Percentiles rank a stretch among this genome's conserved stretches.
phyloP scores from a whole-genome alignment of 345 rosid species.

The Eucalyptus albens region DNA sequence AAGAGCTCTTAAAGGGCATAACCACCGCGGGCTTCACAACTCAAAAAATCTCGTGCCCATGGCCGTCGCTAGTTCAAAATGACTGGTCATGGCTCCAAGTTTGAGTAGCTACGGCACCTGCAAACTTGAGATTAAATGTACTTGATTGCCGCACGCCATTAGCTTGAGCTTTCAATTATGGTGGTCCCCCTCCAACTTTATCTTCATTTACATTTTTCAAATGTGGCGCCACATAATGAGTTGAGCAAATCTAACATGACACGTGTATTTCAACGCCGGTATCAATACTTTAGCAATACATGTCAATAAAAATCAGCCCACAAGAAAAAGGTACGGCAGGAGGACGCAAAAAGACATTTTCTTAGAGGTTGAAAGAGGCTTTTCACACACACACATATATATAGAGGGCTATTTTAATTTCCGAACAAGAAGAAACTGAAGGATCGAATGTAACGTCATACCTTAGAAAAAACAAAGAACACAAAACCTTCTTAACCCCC shows the following conservation, averaged over 20 bases:
- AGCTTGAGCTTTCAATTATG: neutral
- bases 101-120: neutral
- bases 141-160: neutral
- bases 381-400: neutral
- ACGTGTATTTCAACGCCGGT: neutral
- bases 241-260: neutral
- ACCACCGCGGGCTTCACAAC: neutral
- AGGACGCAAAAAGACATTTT: neutral
- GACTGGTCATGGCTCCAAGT: neutral
- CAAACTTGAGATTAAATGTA: neutral
- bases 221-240: neutral
- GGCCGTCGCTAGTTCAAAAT: neutral
- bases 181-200: neutral
- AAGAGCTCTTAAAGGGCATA: accelerated
- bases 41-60: neutral
- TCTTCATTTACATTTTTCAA: neutral
- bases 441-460: neutral
- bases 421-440: neutral
- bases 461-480: neutral
- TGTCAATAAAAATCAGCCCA: neutral
- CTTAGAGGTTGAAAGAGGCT: neutral
- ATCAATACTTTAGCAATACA: neutral
- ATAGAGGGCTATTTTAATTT: neutral
- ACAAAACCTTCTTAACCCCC: neutral
- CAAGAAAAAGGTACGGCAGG: neutral